A percentile compares a stretch with the other conserved stretches of the same genome.
These are phyloP conservation scores for Hondaea fermentalgiana DNA, from an alignment of 108 stramenopile species.

Conservation along the genomic window DNA sequence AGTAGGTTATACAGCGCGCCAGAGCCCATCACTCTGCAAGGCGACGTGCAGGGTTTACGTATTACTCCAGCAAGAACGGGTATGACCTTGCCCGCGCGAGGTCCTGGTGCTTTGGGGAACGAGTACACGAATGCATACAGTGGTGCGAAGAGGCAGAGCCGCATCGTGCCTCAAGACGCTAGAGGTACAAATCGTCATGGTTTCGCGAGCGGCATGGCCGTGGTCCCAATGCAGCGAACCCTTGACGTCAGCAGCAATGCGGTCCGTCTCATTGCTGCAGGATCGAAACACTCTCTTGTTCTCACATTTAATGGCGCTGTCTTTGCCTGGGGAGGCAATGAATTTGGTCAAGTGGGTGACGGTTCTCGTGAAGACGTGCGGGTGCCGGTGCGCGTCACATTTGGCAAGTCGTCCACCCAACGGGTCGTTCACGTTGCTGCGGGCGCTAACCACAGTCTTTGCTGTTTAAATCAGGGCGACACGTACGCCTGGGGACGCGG, in stretches of 20 bases:
- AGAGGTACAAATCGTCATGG: too few species aligned
- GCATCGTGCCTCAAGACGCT: too few species aligned
- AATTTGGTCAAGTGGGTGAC: neutral
- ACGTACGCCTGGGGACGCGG: neutral
- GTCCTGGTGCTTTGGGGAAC: too few species aligned
- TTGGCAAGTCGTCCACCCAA: neutral
- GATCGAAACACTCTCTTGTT: neutral
- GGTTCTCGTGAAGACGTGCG: neutral
- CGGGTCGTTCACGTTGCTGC: neutral
- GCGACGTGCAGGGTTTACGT: neutral
- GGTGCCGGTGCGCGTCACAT: neutral
- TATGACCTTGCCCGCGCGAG: too few species aligned
- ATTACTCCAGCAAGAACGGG: too few species aligned
- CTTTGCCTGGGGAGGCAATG: neutral
- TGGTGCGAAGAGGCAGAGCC: too few species aligned
- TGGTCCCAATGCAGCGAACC: neutral
- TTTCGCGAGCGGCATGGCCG: too few species aligned
- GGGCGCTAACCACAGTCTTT: constrained; percentile 9
- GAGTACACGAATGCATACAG: too few species aligned
- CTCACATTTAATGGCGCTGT: neutral
- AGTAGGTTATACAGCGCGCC: neutral
- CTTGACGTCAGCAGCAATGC: neutral
- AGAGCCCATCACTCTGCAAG: neutral
- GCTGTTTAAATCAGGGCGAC: neutral
- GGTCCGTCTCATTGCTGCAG: neutral